phyloP scores from a whole-genome alignment of 192 early-diverging fungal species.

The Coemansia pectinata region DNA sequence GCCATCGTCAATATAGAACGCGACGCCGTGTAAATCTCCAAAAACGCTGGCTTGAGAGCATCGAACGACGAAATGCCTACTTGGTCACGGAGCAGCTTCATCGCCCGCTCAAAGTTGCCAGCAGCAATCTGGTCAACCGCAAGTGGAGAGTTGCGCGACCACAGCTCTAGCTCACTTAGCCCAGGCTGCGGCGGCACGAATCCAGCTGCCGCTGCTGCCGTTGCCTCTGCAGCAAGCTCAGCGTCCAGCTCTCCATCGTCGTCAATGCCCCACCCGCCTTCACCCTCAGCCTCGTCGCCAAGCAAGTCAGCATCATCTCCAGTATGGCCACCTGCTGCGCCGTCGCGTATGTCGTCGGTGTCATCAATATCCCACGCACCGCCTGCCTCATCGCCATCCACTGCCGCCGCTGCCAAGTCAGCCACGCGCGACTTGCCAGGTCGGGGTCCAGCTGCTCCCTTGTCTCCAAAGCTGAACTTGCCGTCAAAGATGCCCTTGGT shows the following conservation, averaged over 20 bases:
- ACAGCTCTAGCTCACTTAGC: slow-evolving; percentile 66
- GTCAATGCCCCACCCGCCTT: slow-evolving; percentile 88
- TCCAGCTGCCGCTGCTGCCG: slow-evolving; percentile 51
- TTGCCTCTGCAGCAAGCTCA: slow-evolving; percentile 59
- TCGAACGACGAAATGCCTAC: slow-evolving; percentile 92
- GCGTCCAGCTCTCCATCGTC: slow-evolving; percentile 73
- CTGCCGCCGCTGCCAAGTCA: slow-evolving; percentile 61
- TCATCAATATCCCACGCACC: slow-evolving; percentile 81
- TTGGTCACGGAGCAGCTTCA: slow-evolving; percentile 91
- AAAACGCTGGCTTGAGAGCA: slow-evolving; percentile 84
- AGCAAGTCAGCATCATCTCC: slow-evolving; percentile 50
- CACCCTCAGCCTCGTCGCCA: slow-evolving; percentile 57
- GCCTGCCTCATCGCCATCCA: slow-evolving; percentile 57
- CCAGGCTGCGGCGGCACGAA: slow-evolving; percentile 80
- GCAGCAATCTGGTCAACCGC: slow-evolving; percentile 94
- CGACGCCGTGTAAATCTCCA: slow-evolving; percentile 80
- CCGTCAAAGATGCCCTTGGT: slow-evolving; percentile 85
- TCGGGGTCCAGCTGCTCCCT: slow-evolving; percentile 39
- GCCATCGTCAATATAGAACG: slow-evolving; percentile 64
- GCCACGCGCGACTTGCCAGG: slow-evolving; percentile 55
- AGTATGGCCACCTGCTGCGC: slow-evolving; percentile 12
- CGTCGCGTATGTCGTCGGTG: slow-evolving; percentile 62
- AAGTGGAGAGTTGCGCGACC: slow-evolving; percentile 83
- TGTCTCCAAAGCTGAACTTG: slow-evolving; percentile 61
- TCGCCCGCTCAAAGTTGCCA: slow-evolving; percentile 92